These are phyloP conservation scores for Leccinum angustisporum DNA, from an alignment of 1,284 basidiomycete genomes.

Conservation along the genomic window DNA sequence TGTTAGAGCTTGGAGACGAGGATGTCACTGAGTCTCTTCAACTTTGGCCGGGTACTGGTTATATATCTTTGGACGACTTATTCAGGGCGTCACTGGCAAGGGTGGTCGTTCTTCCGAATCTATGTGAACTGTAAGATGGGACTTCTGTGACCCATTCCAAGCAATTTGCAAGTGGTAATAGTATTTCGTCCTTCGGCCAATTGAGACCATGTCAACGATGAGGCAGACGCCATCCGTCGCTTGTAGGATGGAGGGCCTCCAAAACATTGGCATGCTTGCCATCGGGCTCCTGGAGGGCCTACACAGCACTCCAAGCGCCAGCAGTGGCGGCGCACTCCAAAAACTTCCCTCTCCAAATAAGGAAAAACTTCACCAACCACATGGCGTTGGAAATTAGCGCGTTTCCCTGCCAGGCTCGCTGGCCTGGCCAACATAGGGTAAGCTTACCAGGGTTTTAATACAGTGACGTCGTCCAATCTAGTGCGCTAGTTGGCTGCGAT, in stretches of 20 bases:
- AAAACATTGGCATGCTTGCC: background rate
- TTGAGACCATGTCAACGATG: background rate
- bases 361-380: background rate
- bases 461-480: background rate
- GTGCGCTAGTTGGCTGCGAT: background rate
- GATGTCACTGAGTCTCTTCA: background rate
- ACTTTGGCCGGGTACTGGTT: background rate
- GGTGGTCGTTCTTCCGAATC: background rate
- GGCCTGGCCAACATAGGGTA: background rate
- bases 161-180: background rate
- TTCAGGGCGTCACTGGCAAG: background rate
- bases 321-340: background rate
- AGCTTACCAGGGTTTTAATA: background rate
- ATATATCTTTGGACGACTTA: background rate
- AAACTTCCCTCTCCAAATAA: background rate
- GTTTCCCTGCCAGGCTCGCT: background rate
- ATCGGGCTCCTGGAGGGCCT: background rate
- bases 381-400: background rate
- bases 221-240: background rate
- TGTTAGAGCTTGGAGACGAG: background rate
- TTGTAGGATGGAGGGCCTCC: background rate
- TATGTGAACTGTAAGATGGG: background rate
- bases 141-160: background rate
- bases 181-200: too few species aligned
- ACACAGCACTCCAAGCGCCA: too few species aligned